Evolutionary conservation across 306 rosid genomes (phyloP).

Genomic region (Corylus avellana): DNA sequence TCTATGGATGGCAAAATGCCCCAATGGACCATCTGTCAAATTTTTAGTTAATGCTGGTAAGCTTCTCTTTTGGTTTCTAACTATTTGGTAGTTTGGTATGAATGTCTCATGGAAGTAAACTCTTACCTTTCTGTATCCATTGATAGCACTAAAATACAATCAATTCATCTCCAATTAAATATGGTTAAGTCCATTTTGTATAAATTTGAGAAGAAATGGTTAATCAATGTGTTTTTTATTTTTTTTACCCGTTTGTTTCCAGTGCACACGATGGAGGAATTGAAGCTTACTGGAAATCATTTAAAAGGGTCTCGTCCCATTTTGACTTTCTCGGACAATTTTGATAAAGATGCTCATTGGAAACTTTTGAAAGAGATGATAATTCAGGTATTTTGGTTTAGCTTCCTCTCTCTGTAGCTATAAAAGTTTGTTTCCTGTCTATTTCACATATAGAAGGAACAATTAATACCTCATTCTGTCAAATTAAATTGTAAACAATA

Average conservation of each 20-base stretch:
- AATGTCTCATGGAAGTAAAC: background rate
- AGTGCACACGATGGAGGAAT: slow-evolving; percentile 98
- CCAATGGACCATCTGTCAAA: slow-evolving; percentile 90
- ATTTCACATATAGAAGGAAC: background rate
- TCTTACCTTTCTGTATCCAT: background rate
- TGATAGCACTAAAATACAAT: background rate
- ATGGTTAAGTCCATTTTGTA: background rate
- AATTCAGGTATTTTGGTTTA: slow-evolving; percentile 57
- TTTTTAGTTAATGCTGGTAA: slow-evolving; percentile 94
- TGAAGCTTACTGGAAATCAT: slow-evolving; percentile 91
- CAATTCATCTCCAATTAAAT: no score
- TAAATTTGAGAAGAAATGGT: background rate
- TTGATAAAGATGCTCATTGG: slow-evolving; percentile 85
- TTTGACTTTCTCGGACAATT: slow-evolving; percentile 86
- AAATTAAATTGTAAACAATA: background rate
- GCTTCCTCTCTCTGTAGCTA: slow-evolving; percentile 13
- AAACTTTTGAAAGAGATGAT: slow-evolving; percentile 89
- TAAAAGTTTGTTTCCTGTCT: slow-evolving; percentile 10
- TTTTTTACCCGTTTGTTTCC: slow-evolving; percentile 27
- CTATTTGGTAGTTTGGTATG: background rate
- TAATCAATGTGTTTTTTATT: background rate
- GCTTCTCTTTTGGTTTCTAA: slow-evolving; percentile 20
- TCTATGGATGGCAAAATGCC: slow-evolving; percentile 91
- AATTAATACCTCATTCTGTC: background rate
- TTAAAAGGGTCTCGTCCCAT: slow-evolving; percentile 82